These are phyloP conservation scores for Wilhelminamyces savonicus DNA, from an alignment of 805 yeast genomes.

Conservation along the genomic window DNA sequence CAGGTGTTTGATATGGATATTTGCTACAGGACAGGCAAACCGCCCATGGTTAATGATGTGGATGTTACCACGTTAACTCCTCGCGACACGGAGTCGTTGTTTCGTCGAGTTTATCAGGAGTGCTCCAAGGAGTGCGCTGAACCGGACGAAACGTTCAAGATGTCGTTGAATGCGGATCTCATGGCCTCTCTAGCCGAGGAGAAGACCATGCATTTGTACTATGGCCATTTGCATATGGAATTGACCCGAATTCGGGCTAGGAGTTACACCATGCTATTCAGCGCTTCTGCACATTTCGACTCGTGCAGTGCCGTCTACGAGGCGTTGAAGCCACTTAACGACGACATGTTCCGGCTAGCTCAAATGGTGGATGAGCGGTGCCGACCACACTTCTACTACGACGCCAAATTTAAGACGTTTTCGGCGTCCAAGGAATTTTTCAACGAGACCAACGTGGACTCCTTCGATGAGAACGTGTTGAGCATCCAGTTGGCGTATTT, in stretches of 20 bases:
- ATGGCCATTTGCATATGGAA: not conserved
- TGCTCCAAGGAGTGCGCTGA: no score
- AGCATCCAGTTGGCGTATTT: constrained; percentile 25
- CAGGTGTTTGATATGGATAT: constrained; percentile 40
- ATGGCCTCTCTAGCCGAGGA: not conserved
- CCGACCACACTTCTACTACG: constrained; percentile 27
- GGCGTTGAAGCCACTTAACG: constrained; percentile 20
- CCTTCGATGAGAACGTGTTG: constrained; percentile 9
- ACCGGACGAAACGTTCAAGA: no score
- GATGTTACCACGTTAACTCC: constrained; percentile 27
- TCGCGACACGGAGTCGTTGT: constrained; percentile 12
- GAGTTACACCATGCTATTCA: constrained; percentile 25
- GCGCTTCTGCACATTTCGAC: constrained; percentile 19
- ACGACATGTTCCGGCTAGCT: constrained; percentile 20
- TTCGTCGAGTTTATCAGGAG: not conserved
- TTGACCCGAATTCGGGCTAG: constrained; percentile 23
- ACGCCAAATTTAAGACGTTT: constrained; percentile 21
- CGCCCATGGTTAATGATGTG: constrained; percentile 37
- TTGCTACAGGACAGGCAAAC: constrained; percentile 42
- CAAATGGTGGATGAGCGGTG: constrained; percentile 9
- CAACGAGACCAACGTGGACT: not conserved
- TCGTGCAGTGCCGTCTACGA: constrained; percentile 16
- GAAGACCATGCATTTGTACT: not conserved
- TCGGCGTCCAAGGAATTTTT: not conserved
- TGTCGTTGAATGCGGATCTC: no score